phyloP scores from a whole-genome alignment of 306 rosid species.

The Arachis stenosperma region DNA sequence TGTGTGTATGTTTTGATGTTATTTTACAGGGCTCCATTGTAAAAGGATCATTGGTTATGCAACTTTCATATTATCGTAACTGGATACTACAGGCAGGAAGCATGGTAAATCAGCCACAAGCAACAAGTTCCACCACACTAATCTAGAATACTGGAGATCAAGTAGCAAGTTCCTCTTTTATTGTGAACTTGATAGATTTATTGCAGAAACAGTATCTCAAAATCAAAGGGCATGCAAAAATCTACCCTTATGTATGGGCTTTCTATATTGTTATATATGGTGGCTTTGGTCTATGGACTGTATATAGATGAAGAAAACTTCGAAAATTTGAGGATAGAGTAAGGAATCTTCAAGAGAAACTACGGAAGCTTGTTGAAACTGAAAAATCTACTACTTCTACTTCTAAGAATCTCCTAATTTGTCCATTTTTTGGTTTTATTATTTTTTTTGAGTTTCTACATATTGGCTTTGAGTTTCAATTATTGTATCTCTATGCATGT shows the following conservation, averaged over 20 bases:
- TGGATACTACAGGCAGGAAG: slow-evolving; percentile 14
- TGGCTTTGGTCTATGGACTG: slow-evolving; percentile 66
- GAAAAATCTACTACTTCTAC: slow-evolving; percentile 57
- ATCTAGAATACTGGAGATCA: slow-evolving; percentile 43
- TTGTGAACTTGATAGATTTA: slow-evolving; percentile 45
- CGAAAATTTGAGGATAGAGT: slow-evolving; percentile 78
- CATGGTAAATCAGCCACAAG: slow-evolving; percentile 45
- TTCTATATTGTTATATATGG: slow-evolving; percentile 82
- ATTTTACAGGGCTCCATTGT: too few species aligned
- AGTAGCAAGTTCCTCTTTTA: slow-evolving; percentile 26
- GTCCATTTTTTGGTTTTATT: too few species aligned
- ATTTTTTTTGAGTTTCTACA: too few species aligned
- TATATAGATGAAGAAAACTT: slow-evolving; percentile 84
- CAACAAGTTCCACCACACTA: slow-evolving; percentile 37
- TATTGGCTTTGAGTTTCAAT: too few species aligned
- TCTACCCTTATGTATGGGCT: slow-evolving; percentile 87
- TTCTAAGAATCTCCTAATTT: too few species aligned
- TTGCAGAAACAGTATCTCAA: slow-evolving; percentile 55
- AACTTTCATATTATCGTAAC: slow-evolving; percentile 17
- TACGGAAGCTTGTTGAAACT: slow-evolving; percentile 59
- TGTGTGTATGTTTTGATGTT: too few species aligned
- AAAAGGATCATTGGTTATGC: slow-evolving; percentile 37
- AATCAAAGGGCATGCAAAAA: slow-evolving; percentile 69
- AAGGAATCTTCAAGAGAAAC: slow-evolving; percentile 59
- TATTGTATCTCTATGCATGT: too few species aligned